Base-by-base conservation (phyloP, 2,329 filamentous ascomycete species). In the Cordyceps javanica region DNA sequence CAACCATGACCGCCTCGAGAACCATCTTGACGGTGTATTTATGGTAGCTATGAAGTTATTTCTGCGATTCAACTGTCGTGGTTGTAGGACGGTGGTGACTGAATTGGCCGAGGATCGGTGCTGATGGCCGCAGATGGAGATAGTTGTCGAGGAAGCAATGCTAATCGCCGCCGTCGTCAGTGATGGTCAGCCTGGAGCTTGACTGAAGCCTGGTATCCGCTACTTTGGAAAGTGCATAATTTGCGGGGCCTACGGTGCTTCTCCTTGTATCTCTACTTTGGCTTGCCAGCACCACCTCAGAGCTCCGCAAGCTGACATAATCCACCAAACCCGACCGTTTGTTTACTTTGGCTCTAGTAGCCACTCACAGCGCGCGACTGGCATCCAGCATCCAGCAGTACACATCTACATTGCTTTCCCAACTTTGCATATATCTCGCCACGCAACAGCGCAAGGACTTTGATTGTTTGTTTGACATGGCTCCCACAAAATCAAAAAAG, bases 1-100 rank as follows among this genome's bases (percentile, higher is more conserved):
- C 87, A 75, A 99, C 90, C 92, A 99, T 97, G 62, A 96, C 95
- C 78, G 94, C 95, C 86, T 99, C 94, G 76, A 99, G 87, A 77
- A 88, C 90, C 94, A 99, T 99, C 70, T 82, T 92, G 85, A 73
- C 77, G 74, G 49, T 76, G 73, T 2, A 73, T 67, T 63, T 62
- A 61, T 60, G 48, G 50, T 64, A 54, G 56, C 21, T 41, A 34
- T 23, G 7, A 9, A 25, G 38, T 28, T 19, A 2, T 23, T 28
- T 55, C 9, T 36, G 14, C 10, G 28, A 34, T 49, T 25, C 14
- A 14, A 26, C 2, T 30, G 13, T 16, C 46, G 39, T 32, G n/a
- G 19, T 36, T 39, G 19, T 46, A n/a, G 6, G 46, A 30, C 19
- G 11, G 49, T 38, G 28, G 39, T 11, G 28, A 28, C 28, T 25